phyloP scores from a whole-genome alignment of 164 flowering plant species.

The Sedum album region DNA sequence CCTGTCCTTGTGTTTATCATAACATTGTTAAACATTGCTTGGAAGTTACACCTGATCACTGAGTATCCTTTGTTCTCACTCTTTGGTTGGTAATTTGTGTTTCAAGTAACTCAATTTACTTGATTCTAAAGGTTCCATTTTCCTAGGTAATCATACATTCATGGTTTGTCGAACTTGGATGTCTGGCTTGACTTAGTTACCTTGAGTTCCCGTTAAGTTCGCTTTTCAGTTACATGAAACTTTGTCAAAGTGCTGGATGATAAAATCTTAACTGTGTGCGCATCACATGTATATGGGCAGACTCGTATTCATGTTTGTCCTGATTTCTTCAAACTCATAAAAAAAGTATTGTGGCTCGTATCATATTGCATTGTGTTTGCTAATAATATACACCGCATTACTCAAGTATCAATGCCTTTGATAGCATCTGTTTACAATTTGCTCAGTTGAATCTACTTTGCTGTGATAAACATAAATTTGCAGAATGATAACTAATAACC shows the following conservation, averaged over 20 bases:
- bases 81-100: not conserved
- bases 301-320: not conserved
- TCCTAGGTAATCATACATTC: not conserved
- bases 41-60: not conserved
- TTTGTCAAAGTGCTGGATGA: not conserved
- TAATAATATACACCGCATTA: not conserved
- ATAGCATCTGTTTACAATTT: not conserved
- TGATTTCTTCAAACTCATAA: not conserved
- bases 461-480: not conserved
- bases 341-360: not conserved
- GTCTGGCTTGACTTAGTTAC: not conserved
- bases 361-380: not conserved
- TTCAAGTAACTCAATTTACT: slow-evolving; percentile 4
- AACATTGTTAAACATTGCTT: not conserved
- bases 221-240: not conserved
- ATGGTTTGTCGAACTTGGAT: slow-evolving; percentile 3
- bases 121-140: not conserved
- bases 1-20: not conserved
- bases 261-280: not conserved
- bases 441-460: not conserved
- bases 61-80: slow-evolving; percentile 3
- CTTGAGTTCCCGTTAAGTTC: too few relatives aligned
- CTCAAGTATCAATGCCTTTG: not conserved
- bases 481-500: slow-evolving; percentile 4
- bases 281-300: not conserved